These are phyloP conservation scores for Vaccinium myrtillus DNA, from an alignment of 148 eudicot species.

Conservation along the genomic window DNA sequence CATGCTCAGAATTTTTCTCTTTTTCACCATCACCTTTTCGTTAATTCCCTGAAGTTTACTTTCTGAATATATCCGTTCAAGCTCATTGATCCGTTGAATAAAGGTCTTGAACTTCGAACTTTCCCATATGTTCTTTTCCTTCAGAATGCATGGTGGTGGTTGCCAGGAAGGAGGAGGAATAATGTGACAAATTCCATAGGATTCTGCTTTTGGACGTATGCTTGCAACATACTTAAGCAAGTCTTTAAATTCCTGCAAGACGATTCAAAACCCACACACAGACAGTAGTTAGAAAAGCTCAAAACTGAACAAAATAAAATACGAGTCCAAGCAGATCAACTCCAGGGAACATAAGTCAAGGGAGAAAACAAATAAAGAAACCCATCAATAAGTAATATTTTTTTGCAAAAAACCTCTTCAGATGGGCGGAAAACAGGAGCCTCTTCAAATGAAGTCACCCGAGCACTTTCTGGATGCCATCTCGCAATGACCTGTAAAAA, in stretches of 20 bases:
- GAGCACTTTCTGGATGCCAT: constrained; percentile 54
- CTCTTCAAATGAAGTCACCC: constrained; percentile 46
- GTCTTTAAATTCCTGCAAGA: constrained; percentile 66
- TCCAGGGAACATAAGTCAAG: background rate
- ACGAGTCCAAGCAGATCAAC: background rate
- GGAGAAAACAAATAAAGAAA: constrained; percentile 9
- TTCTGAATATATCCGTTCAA: constrained; percentile 28
- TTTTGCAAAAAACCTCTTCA: constrained; percentile 50
- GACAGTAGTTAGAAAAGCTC: constrained; percentile 9
- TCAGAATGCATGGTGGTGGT: constrained; percentile 60
- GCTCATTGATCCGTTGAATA: constrained; percentile 46
- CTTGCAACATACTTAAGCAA: constrained; percentile 55
- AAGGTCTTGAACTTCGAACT: constrained; percentile 40
- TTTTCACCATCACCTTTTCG: constrained; percentile 34
- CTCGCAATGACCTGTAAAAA: constrained; percentile 55
- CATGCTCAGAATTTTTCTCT: constrained; percentile 23
- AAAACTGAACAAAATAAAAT: constrained; percentile 13
- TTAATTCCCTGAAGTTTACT: constrained; percentile 26
- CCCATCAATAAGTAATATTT: background rate
- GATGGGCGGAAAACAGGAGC: constrained; percentile 71
- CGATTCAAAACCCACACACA: constrained; percentile 13
- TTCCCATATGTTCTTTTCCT: constrained; percentile 44
- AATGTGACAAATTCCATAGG: constrained; percentile 75
- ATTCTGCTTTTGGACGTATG: constrained; percentile 58
- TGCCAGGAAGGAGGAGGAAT: constrained; percentile 83